Evolutionary conservation across 108 stramenopile genomes (phyloP), one percentile per base, ranked within the genome.

Genomic region (Licmophora abbreviata): DNA sequence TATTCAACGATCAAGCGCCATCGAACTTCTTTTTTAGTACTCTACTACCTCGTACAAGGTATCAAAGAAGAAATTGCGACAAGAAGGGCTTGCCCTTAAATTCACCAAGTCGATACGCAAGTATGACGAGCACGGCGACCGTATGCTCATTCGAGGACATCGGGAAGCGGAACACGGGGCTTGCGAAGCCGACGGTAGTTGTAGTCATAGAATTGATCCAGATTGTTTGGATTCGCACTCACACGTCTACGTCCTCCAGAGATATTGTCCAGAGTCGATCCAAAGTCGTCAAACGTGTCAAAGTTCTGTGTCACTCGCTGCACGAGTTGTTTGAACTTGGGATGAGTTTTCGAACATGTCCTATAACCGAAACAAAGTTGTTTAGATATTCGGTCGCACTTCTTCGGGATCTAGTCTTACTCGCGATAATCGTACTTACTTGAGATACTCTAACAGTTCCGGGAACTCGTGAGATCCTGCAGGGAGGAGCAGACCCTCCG

Each of bases 151-250:
- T 40, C 38, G 20, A 40, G 20, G 20, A 40, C 38, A 18, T 50
- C 48, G 2, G 70, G 69, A 14, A 68, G 31, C 1, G 77, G 77
- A 43, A 92, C 67, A 22, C 61, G 57, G 30, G 90, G 90, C 58
- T 92, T 92, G 27, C 86, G 83, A 52, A 76, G 74, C 28, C 90
- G 78, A 33, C 86, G 67, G 50, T 88, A 92, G 48, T 76, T 77
- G 59, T 92, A 92, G 51, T 88, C 86, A 59, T 85, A 88, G 53
- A 92, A 88, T 57, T 92, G 90, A 49, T 92, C 90, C 27, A 92
- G 66, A 40, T 58, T 69, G 12, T 8, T 21, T n/a, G 24, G 22
- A 32, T 27, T 50, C 8, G 26, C 29, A 10, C 29, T 12, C 2
- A 24, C 22, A 3, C 54, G 54, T 20, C 14, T 29, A 12, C 43